phyloP scores from a whole-genome alignment of 106 monocot species.

The Dendrobium nobile region DNA sequence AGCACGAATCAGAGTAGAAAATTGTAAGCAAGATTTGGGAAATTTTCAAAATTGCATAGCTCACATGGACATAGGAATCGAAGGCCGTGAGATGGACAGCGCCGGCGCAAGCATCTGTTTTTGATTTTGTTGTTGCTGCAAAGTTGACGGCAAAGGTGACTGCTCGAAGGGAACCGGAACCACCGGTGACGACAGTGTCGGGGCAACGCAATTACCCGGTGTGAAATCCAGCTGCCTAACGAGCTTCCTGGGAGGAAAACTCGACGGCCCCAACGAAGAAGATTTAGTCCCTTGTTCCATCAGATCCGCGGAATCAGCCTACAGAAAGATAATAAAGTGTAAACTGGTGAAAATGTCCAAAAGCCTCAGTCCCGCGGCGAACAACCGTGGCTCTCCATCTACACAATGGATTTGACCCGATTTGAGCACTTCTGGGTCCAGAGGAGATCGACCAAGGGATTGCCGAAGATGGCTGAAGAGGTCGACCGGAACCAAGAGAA shows the following conservation, averaged over 20 bases:
- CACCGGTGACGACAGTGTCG: background rate
- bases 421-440: background rate
- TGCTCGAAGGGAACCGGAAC: background rate
- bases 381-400: background rate
- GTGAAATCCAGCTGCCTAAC: conserved; percentile 59
- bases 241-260: conserved; percentile 54
- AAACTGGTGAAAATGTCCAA: background rate
- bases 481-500: background rate
- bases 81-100: conserved; percentile 9
- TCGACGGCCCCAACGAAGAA: conserved; percentile 21
- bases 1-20: background rate
- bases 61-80: conserved; percentile 46
- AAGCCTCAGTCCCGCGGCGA: background rate
- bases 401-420: background rate
- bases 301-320: conserved; percentile 12
- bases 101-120: background rate
- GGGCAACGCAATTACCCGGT: conserved; percentile 19
- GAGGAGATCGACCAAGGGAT: background rate
- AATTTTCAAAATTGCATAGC: conserved; percentile 6
- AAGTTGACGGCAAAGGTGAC: background rate
- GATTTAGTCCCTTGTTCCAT: conserved; percentile 21
- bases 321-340: background rate
- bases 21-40: background rate
- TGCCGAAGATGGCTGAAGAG: conserved; percentile 4
- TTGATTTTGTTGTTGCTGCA: conserved; percentile 1